Evolutionary conservation across 345 rosid species (phyloP), one percentile per base, ranked within the genome.

Genomic region (Syzygium jambos): DNA sequence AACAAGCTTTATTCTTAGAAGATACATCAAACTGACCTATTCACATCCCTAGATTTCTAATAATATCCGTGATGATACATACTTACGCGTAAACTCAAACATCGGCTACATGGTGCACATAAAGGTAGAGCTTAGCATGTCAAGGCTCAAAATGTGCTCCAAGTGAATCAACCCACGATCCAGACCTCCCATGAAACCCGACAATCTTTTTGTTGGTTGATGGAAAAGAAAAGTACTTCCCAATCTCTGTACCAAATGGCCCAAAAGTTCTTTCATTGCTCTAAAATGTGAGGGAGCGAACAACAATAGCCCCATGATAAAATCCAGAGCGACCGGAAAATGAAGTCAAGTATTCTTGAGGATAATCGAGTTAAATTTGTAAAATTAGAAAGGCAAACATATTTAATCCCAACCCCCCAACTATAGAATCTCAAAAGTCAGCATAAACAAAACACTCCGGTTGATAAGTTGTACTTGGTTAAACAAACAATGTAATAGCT

Each of bases 221-320:
- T 21, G 54, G 53, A 82, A 46, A 54, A 2, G 23, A 55, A 23
- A 87, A 55, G 49, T 87, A 54, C 7, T 11, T 87, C 13, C 54
- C 41, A 17, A 0, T 0, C 38, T 53, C 46, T 0, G 1, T 11
- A 30, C 77, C 78, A 11, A 52, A 1, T 3, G 88, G 85, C 0
- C 88, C 88, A 80, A 34, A 41, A 12, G 4, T 82, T 87, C 88
- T 87, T 54, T 11, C 49, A 43, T 54, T 87, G 41, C 85, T 87
- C 46, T 80, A 77, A 80, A 87, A 87, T 41, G 85, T 80, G 25
- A 87, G 61, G 29, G 88, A 87, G 25, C 8, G 38, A 49, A 87
- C 14, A 9, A 54, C 5, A 78, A n/a, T 52, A 4, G 0, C 0
- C 2, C 30, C 7, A 0, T 1, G 0, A 23, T 0, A 19, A 21